These are phyloP conservation scores for Begonia fuchsioides DNA, from an alignment of 306 rosid species.

Conservation along the genomic window DNA sequence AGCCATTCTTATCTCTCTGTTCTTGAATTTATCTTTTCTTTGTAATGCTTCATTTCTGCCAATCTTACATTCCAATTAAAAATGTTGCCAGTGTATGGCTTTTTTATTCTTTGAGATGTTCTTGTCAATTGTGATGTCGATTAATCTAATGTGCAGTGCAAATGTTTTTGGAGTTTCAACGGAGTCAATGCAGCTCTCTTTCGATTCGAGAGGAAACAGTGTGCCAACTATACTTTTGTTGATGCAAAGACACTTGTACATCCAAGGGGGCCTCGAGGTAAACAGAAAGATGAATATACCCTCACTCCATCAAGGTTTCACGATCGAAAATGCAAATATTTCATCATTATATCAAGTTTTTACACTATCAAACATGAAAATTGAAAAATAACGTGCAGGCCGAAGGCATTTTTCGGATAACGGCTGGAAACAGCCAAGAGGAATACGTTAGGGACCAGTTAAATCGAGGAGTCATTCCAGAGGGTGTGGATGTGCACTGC, in stretches of 20 bases:
- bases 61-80: no score
- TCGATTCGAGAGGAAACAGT: slow-evolving; percentile 94
- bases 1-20: no score
- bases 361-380: background rate
- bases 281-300: slow-evolving; percentile 5
- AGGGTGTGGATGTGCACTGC: slow-evolving; percentile 79
- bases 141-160: slow-evolving; percentile 41
- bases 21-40: no score
- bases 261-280: slow-evolving; percentile 90
- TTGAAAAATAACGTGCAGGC: slow-evolving; percentile 35
- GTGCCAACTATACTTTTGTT: slow-evolving; percentile 78
- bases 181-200: slow-evolving; percentile 97
- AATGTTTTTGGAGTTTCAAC: slow-evolving; percentile 96
- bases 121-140: slow-evolving; percentile 3
- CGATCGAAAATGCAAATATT: background rate
- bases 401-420: slow-evolving; percentile 96
- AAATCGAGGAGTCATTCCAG: slow-evolving; percentile 68
- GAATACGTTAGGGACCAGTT: slow-evolving; percentile 82
- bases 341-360: background rate
- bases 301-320: slow-evolving; percentile 5
- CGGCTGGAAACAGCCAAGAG: slow-evolving; percentile 88
- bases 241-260: slow-evolving; percentile 84
- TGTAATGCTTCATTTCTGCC: no score
- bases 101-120: no score
- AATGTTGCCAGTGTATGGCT: no score